Percentiles rank a stretch among this genome's conserved stretches.
These are phyloP conservation scores for Neonectria neomacrospora DNA, from an alignment of 2,329 filamentous ascomycete species.

Conservation along the genomic window DNA sequence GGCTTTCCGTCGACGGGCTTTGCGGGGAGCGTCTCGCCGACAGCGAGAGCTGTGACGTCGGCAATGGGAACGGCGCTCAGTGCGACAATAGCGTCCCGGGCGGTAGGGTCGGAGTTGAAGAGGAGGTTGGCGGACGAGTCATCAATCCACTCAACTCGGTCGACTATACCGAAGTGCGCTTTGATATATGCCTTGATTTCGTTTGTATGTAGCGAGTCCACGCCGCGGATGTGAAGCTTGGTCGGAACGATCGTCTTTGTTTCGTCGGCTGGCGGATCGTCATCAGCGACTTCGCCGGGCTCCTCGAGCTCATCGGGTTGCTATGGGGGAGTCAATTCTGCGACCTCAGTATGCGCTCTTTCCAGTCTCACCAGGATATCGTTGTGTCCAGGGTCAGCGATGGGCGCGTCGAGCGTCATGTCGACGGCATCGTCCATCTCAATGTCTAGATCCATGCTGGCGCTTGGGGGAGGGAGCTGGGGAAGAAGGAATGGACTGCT, in stretches of 20 bases:
- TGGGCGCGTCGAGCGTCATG: slow-evolving; percentile 43
- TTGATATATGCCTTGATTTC: slow-evolving; percentile 81
- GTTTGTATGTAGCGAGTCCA: slow-evolving; percentile 82
- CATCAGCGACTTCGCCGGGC: slow-evolving; percentile 52
- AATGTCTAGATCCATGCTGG: slow-evolving; percentile 74
- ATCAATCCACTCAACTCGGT: slow-evolving; percentile 91
- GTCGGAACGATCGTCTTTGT: slow-evolving; percentile 49
- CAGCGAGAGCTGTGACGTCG: slow-evolving; percentile 65
- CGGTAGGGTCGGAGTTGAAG: slow-evolving; percentile 68
- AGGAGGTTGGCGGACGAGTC: slow-evolving; percentile 90
- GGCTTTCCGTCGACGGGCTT: slow-evolving; percentile 76
- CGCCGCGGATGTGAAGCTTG: slow-evolving; percentile 86
- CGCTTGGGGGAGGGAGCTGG: slow-evolving; percentile 19
- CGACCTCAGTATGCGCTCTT: not conserved
- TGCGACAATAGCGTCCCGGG: slow-evolving; percentile 65
- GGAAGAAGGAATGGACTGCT: not conserved
- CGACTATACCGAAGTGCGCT: slow-evolving; percentile 71
- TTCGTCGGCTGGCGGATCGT: slow-evolving; percentile 45
- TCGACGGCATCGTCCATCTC: slow-evolving; percentile 75
- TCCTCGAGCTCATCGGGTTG: slow-evolving; percentile 52
- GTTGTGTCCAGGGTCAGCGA: slow-evolving; percentile 46
- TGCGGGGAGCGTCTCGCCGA: slow-evolving; percentile 73
- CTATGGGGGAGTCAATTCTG: slow-evolving; percentile 40
- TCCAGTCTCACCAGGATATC: slow-evolving; percentile 51
- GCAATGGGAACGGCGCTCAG: slow-evolving; percentile 63